Conservation (phyloP, 2,329 filamentous ascomycete genomes). For the Sarocladiaceae sp. region DNA sequence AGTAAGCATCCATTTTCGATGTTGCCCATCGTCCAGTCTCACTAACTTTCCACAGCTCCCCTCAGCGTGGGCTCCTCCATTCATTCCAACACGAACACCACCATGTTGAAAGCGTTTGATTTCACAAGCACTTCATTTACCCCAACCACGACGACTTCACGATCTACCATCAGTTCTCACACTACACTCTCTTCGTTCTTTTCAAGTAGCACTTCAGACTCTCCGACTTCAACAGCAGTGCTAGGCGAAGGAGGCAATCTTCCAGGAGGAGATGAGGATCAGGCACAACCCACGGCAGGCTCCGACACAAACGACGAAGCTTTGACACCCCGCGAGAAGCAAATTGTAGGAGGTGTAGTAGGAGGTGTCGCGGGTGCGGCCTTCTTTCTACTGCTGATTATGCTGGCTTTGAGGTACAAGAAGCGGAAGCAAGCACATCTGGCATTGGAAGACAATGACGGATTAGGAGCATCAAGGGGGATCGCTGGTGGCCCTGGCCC, state of each 20-base stretch:
- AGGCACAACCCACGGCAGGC: background rate
- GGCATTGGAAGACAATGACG: slow-evolving; percentile 37
- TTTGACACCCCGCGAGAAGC: slow-evolving; percentile 29
- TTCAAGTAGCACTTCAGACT: slow-evolving; percentile 3
- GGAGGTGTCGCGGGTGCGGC: slow-evolving; percentile 56
- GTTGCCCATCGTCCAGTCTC: background rate
- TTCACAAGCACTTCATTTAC: background rate
- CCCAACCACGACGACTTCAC: background rate
- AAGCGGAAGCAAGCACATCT: slow-evolving; percentile 41
- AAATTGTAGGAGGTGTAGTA: slow-evolving; percentile 52
- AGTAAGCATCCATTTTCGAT: background rate
- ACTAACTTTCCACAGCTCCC: background rate
- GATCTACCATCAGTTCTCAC: slow-evolving; percentile 1
- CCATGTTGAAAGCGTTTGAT: slow-evolving; percentile 2
- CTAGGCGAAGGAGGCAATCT: background rate
- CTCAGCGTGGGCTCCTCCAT: background rate
- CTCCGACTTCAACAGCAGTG: background rate
- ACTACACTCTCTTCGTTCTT: slow-evolving; percentile 5
- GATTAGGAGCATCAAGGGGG: slow-evolving; percentile 23
- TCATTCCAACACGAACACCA: background rate
- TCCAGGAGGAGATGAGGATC: background rate
- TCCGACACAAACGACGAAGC: slow-evolving; percentile 14
- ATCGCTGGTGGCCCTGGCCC: slow-evolving; percentile 21
- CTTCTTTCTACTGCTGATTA: slow-evolving; percentile 48
- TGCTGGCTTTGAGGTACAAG: slow-evolving; percentile 53